Evolutionary conservation across 345 rosid species (phyloP), one percentile per base, ranked within the genome.

Genomic region (Kandelia obovata): DNA sequence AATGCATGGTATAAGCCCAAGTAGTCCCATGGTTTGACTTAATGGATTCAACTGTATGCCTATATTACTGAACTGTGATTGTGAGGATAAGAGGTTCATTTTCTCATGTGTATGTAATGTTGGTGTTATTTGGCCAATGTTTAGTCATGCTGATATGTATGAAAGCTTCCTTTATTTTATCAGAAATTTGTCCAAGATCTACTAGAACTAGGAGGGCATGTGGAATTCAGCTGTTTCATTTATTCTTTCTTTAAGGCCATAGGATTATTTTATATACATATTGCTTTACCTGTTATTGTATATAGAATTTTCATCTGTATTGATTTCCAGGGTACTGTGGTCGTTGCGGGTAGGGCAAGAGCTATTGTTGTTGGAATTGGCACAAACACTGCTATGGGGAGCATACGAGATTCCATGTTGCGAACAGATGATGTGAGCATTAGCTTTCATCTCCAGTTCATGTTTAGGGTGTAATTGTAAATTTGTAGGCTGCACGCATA

Each of bases 351-450:
- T 53, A 85, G 96, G 78, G 98, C 96, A 71, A 92, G 99, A 81
- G 98, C 99, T 77, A 77, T 92, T 75, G 99, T 95, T 72, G 82
- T 77, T 67, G 97, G 96, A 77, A 91, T 95, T 80, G 99, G 99
- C 76, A 77, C 98, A 51, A 92, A 90, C 81, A 92, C 98, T 62
- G 98, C 99, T 31, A 95, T 95, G 99, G 99, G 99, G 60, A 92
- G 86, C 88, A 95, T 95, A 80, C 96, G 89, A 11, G 98, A 92
- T 80, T 92, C 98, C 51, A 92, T 95, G 98, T 76, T 92, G 88
- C 96, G 70, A 53, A 89, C 96, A 58, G 98, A 85, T 73, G 96
- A 95, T 79, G 99, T 92, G 84, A 83, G 92, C 60, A 27, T 34
- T 25, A 62, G 21, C 46, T 65, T 77, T 59, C 26, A 2, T 49